Percentiles rank a stretch among this genome's conserved stretches.
phyloP scores from a whole-genome alignment of 495 filamentous ascomycete genomes.

The Aspergillus mulundensis region DNA sequence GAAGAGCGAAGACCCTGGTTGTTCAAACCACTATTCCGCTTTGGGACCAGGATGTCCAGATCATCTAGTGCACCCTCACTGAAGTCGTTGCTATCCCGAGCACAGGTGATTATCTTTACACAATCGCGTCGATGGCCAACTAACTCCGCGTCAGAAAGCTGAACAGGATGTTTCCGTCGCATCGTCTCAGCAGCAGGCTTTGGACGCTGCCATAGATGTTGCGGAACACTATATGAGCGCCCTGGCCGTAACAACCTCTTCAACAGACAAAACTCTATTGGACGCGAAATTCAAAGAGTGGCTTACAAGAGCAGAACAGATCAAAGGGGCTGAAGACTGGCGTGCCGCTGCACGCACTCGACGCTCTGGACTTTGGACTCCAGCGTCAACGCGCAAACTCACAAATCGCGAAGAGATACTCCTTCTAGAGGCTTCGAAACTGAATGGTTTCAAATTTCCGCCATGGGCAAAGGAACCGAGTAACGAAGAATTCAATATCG shows the following conservation, averaged over 20 bases:
- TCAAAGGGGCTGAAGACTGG: constrained; percentile 54
- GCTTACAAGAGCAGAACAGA: constrained; percentile 63
- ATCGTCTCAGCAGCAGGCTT: constrained; percentile 59
- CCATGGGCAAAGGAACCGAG: constrained; percentile 68
- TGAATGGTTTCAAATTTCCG: constrained; percentile 77
- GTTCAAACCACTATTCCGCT: constrained; percentile 1
- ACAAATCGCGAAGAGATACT: constrained; percentile 74
- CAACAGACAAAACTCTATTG: constrained; percentile 55
- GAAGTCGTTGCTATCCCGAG: constrained; percentile 24
- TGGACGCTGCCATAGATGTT: constrained; percentile 68
- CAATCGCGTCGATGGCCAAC: neutral
- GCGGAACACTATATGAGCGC: constrained; percentile 77
- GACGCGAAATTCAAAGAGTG: constrained; percentile 63
- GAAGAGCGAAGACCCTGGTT: constrained; percentile 1
- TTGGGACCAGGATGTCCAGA: constrained; percentile 29
- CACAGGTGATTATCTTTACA: constrained; percentile 20
- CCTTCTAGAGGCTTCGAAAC: constrained; percentile 66
- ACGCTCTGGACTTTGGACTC: constrained; percentile 23
- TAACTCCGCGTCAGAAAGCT: constrained; percentile 49
- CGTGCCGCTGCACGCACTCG: constrained; percentile 22
- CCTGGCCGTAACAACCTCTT: constrained; percentile 45
- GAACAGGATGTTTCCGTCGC: constrained; percentile 53
- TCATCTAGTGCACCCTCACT: constrained; percentile 24
- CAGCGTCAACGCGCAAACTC: constrained; percentile 54
- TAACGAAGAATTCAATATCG: constrained; percentile 46